Percentiles rank a stretch among this genome's conserved stretches.
Evolutionary conservation across 345 rosid species (phyloP).

Genomic region (Linum lewisii): DNA sequence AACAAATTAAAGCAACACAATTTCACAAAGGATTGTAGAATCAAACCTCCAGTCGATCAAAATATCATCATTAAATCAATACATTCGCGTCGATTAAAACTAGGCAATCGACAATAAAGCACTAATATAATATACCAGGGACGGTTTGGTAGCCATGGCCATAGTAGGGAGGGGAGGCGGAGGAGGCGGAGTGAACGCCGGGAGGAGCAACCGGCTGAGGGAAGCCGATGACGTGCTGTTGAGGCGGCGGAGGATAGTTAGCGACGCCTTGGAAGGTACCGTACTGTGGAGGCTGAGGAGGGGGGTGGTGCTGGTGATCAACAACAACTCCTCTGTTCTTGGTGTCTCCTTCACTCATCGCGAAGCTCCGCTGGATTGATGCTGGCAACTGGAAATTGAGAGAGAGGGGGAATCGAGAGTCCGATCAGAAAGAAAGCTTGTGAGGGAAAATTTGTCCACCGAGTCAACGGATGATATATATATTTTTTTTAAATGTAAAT

Average conservation of each 20-base stretch:
- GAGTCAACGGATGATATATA: no score
- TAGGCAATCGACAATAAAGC: no score
- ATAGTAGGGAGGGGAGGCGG: slow-evolving; percentile 29
- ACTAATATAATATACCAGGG: slow-evolving; percentile 31
- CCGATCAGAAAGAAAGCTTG: no score
- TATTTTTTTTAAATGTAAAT: no score
- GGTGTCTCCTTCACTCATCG: not conserved
- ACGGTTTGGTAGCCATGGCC: slow-evolving; percentile 64
- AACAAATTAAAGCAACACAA: no score
- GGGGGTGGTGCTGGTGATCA: slow-evolving; percentile 2
- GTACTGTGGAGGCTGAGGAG: slow-evolving; percentile 31
- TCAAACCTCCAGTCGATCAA: no score
- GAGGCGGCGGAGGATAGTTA: slow-evolving; percentile 49
- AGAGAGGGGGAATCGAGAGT: not conserved
- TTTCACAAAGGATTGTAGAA: no score
- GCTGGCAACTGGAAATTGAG: not conserved
- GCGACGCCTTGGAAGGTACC: slow-evolving; percentile 97
- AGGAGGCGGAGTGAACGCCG: slow-evolving; percentile 39
- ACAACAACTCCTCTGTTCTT: not conserved
- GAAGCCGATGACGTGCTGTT: slow-evolving; percentile 57
- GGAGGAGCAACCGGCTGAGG: slow-evolving; percentile 84
- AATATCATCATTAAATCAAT: no score
- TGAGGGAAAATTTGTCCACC: no score
- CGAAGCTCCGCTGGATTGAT: no score
- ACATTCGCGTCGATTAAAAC: no score